These are phyloP conservation scores for Pythium coloratum DNA, from an alignment of 352 stramenopile genomes.

Conservation along the genomic window DNA sequence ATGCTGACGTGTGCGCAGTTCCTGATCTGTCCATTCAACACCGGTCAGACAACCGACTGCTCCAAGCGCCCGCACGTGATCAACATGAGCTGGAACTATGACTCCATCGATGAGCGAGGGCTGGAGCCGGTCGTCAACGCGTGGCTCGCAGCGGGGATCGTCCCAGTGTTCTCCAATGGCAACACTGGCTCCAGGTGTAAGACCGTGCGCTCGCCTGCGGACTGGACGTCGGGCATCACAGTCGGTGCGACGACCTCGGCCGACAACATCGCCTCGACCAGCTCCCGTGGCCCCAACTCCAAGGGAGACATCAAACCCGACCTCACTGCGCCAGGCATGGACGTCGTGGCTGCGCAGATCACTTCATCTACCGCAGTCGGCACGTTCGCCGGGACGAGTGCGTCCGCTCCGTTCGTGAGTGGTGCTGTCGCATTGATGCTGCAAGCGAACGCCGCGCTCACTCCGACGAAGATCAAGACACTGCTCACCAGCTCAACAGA, in stretches of 20 bases:
- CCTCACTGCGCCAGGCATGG: slow-evolving; percentile 36
- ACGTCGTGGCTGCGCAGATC: slow-evolving; percentile 28
- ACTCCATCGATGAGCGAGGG: slow-evolving; percentile 30
- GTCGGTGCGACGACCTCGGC: slow-evolving; percentile 46
- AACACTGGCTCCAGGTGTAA: slow-evolving; percentile 45
- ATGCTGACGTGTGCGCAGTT: slow-evolving; percentile 49
- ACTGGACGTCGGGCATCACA: slow-evolving; percentile 38
- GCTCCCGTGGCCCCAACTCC: slow-evolving; percentile 37
- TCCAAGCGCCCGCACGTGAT: slow-evolving; percentile 53
- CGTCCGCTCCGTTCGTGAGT: slow-evolving; percentile 40
- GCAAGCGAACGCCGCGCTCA: slow-evolving; percentile 33
- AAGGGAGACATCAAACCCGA: slow-evolving; percentile 48
- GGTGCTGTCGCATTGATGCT: slow-evolving; percentile 41
- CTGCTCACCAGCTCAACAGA: slow-evolving; percentile 25
- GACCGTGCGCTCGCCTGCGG: slow-evolving; percentile 39
- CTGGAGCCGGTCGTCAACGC: slow-evolving; percentile 35
- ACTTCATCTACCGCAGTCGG: slow-evolving; percentile 13
- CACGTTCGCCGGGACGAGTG: slow-evolving; percentile 37
- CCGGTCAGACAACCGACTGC: slow-evolving; percentile 35
- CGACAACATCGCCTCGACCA: slow-evolving; percentile 35
- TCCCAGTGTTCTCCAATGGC: slow-evolving; percentile 53
- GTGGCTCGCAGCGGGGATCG: slow-evolving; percentile 53
- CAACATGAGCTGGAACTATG: slow-evolving; percentile 67
- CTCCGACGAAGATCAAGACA: slow-evolving; percentile 27
- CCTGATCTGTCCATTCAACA: slow-evolving; percentile 39